Conservation (phyloP, 1,284 basidiomycete species). For the Sporisorium iseilematis-ciliati region DNA sequence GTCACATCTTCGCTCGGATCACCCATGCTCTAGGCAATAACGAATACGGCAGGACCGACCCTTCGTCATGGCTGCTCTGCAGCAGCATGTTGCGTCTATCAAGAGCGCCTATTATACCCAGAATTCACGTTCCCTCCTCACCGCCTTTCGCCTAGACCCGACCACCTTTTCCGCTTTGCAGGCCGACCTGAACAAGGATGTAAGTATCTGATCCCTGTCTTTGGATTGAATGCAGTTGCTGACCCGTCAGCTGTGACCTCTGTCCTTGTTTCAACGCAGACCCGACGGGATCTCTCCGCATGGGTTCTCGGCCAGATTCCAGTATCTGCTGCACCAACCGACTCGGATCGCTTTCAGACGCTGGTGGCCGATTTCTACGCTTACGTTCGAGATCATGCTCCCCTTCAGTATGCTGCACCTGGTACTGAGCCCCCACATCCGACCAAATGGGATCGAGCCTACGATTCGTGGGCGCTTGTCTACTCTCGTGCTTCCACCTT, state of each 20-base stretch:
- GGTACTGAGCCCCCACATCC: slow-evolving; percentile 5
- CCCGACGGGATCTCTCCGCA: slow-evolving; percentile 32
- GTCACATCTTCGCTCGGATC: background rate
- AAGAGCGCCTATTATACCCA: slow-evolving; percentile 38
- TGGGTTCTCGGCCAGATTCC: slow-evolving; percentile 41
- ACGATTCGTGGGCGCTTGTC: slow-evolving; percentile 59
- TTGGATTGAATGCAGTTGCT: background rate
- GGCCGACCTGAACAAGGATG: slow-evolving; percentile 31
- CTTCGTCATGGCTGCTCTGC: slow-evolving; percentile 35
- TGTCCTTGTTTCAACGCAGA: slow-evolving; percentile 2
- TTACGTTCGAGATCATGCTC: slow-evolving; percentile 43
- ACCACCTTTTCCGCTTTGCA: slow-evolving; percentile 34
- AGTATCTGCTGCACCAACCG: slow-evolving; percentile 29
- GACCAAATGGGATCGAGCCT: slow-evolving; percentile 42
- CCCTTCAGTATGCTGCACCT: slow-evolving; percentile 20
- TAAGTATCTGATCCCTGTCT: slow-evolving; percentile 1
- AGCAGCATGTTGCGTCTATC: slow-evolving; percentile 39
- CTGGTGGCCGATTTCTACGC: slow-evolving; percentile 44
- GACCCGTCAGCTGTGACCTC: background rate
- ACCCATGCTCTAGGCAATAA: background rate
- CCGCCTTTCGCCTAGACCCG: slow-evolving; percentile 36
- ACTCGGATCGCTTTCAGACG: slow-evolving; percentile 51
- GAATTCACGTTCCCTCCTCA: slow-evolving; percentile 28
- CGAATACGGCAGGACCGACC: background rate
- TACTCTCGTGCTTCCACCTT: slow-evolving; percentile 63